A percentile compares a stretch with the other conserved stretches of the same genome.
Evolutionary conservation across 495 filamentous ascomycete species (phyloP).

Genomic region (Lasiosphaeria hispida): DNA sequence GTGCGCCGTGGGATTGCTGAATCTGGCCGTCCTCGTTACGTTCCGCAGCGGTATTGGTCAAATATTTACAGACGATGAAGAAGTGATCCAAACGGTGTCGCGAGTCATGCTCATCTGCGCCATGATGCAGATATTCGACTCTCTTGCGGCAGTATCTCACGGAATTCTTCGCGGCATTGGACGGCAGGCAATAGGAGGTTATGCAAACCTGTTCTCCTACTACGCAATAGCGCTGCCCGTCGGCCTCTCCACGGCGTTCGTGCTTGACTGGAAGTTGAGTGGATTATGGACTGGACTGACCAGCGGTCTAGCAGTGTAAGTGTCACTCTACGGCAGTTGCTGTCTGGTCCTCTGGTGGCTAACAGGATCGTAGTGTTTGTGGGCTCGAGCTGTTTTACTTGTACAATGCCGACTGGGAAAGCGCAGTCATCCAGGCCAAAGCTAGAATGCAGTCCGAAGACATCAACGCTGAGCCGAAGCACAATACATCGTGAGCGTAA

Average conservation of each 20-base stretch:
- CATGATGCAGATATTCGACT: slow-evolving; percentile 77
- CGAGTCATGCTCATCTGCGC: slow-evolving; percentile 69
- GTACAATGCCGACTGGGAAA: no score
- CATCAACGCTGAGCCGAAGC: no score
- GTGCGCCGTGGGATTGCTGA: slow-evolving; percentile 61
- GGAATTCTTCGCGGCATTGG: slow-evolving; percentile 77
- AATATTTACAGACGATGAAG: slow-evolving; percentile 69
- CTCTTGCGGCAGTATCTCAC: slow-evolving; percentile 66
- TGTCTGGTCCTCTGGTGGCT: neutral
- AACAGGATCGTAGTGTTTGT: no score
- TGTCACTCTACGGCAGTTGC: neutral
- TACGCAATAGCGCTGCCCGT: slow-evolving; percentile 77
- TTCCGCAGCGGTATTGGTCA: slow-evolving; percentile 57
- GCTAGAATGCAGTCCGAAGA: no score
- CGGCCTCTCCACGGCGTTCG: slow-evolving; percentile 67
- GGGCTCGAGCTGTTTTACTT: no score
- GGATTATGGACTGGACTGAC: slow-evolving; percentile 73
- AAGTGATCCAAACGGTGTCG: slow-evolving; percentile 68
- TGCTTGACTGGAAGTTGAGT: slow-evolving; percentile 61
- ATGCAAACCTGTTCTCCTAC: slow-evolving; percentile 74
- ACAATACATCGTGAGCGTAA: no score
- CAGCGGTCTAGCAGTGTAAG: slow-evolving; percentile 52
- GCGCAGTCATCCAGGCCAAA: no score
- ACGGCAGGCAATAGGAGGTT: slow-evolving; percentile 74
- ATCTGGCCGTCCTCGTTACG: slow-evolving; percentile 56